Evolutionary conservation across 2,329 filamentous ascomycete genomes (phyloP).

Genomic region (Verticillium dahliae): DNA sequence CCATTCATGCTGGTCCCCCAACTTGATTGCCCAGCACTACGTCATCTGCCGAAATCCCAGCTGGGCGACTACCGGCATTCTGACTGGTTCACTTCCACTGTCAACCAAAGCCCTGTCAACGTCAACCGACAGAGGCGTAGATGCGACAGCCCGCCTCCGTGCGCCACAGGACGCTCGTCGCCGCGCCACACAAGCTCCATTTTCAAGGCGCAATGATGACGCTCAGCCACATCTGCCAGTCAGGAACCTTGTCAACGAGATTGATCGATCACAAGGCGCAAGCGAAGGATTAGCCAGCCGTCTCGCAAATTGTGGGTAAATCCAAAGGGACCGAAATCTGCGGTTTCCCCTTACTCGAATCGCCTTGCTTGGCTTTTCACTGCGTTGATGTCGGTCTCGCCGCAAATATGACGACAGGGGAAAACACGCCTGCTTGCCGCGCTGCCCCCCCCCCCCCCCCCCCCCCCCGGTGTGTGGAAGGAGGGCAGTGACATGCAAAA

Average conservation of each 20-base stretch:
- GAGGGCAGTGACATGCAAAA: too few species aligned
- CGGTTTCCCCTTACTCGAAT: too few species aligned
- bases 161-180: not conserved
- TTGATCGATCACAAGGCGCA: too few species aligned
- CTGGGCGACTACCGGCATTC: not conserved
- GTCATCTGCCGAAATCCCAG: slow-evolving; percentile 2
- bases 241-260: not conserved
- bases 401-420: not conserved
- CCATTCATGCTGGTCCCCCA: not conserved
- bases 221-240: not conserved
- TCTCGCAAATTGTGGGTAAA: not conserved
- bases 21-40: not conserved
- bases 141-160: not conserved
- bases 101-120: not conserved
- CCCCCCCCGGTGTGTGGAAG: too few species aligned
- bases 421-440: not conserved
- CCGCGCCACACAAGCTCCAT: not conserved
- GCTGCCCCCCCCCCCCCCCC: not conserved
- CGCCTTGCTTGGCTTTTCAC: not conserved
- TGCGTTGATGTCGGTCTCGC: not conserved
- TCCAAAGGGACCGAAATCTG: not conserved
- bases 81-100: not conserved
- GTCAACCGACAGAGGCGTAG: not conserved
- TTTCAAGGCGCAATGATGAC: not conserved
- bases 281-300: too few species aligned